These are phyloP conservation scores for Acer saccharum DNA, from an alignment of 345 rosid genomes.

Conservation along the genomic window DNA sequence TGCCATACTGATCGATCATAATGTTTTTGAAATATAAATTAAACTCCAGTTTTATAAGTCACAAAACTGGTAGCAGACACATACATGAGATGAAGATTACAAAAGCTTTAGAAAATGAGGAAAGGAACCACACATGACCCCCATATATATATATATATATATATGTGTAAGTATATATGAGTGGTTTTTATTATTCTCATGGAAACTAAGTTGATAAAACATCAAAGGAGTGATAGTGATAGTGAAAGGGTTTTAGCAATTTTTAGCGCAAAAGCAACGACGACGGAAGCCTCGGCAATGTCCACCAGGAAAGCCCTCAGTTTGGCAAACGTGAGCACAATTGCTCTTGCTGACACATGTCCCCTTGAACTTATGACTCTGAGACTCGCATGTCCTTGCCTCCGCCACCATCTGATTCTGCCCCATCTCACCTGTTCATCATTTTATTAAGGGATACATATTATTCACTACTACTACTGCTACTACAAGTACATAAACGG, in stretches of 20 bases:
- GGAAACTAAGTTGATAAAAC: not conserved
- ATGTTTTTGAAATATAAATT: too few relatives aligned
- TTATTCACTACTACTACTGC: not conserved
- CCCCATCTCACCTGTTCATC: not conserved
- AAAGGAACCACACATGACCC: too few relatives aligned
- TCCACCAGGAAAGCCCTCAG: conserved; percentile 44
- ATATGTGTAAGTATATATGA: not conserved
- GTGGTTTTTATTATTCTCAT: not conserved
- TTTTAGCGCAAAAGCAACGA: conserved; percentile 45
- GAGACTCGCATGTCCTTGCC: conserved; percentile 44
- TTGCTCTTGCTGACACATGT: conserved; percentile 30
- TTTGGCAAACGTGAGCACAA: conserved; percentile 39
- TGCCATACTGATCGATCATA: too few relatives aligned
- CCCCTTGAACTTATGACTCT: conserved; percentile 44
- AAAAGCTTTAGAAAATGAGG: too few relatives aligned
- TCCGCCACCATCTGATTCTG: conserved; percentile 26
- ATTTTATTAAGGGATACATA: not conserved
- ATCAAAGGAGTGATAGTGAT: not conserved
- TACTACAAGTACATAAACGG: not conserved
- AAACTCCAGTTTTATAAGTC: too few relatives aligned
- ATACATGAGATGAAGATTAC: too few relatives aligned
- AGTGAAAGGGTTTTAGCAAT: conserved; percentile 21
- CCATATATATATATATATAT: too few relatives aligned
- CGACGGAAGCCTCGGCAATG: conserved; percentile 45
- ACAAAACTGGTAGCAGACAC: too few relatives aligned